These are phyloP conservation scores for Aspergillus neotritici DNA, from an alignment of 2,329 filamentous ascomycete genomes.

Conservation along the genomic window DNA sequence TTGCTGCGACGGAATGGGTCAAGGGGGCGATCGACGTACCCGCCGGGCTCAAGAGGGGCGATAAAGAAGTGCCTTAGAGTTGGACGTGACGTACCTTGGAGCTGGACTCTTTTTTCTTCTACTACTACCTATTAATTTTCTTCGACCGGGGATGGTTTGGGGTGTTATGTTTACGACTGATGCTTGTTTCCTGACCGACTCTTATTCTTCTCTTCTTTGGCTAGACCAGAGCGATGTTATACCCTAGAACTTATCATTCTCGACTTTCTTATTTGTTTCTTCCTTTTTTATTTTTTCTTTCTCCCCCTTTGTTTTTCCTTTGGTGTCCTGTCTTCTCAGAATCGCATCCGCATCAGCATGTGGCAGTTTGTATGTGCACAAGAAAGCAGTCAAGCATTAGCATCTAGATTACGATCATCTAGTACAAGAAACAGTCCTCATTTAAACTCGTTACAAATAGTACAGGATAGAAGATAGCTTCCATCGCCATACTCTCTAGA, in stretches of 20 bases:
- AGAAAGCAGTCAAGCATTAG: too few relatives aligned
- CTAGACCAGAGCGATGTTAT: slow-evolving; percentile 1
- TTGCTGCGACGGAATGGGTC: slow-evolving; percentile 72
- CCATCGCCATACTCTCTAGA: too few relatives aligned
- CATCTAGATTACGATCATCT: too few relatives aligned
- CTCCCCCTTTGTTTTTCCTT: neutral
- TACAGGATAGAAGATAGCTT: too few relatives aligned
- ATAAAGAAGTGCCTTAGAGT: slow-evolving; percentile 46
- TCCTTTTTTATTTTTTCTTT: slow-evolving; percentile 1
- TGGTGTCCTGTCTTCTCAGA: neutral
- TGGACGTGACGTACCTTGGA: too few relatives aligned
- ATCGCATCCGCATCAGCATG: too few relatives aligned
- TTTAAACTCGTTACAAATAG: too few relatives aligned
- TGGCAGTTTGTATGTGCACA: too few relatives aligned
- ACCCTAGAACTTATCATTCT: slow-evolving; percentile 1
- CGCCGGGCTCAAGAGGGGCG: slow-evolving; percentile 48
- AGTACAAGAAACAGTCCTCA: too few relatives aligned
- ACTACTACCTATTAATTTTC: neutral
- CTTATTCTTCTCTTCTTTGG: slow-evolving; percentile 1
- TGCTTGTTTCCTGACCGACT: neutral
- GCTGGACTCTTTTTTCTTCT: slow-evolving; percentile 18
- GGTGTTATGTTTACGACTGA: neutral
- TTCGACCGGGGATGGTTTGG: slow-evolving; percentile 8
- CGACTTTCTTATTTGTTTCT: neutral
- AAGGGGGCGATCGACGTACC: slow-evolving; percentile 64